phyloP scores from a whole-genome alignment of 2,329 filamentous ascomycete species.

The Elsinoe perseae region DNA sequence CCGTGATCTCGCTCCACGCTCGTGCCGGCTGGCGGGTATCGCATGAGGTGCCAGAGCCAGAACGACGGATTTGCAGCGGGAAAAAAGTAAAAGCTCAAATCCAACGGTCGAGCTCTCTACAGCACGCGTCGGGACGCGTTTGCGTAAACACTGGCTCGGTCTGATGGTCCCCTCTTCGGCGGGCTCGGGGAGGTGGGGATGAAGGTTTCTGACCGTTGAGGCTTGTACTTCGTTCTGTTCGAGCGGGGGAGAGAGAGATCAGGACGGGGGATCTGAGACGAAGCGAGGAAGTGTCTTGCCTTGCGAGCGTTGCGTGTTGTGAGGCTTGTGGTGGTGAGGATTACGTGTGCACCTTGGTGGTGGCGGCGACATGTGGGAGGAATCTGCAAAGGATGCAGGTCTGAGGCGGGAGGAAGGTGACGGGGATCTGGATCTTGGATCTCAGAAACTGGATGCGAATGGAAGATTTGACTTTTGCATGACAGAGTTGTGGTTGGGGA shows the following conservation, averaged over 20 bases:
- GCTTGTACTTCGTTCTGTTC: not conserved
- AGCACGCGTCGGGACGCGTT: not conserved
- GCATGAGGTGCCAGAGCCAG: not conserved
- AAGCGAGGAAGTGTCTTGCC: not conserved
- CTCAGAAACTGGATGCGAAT: not conserved
- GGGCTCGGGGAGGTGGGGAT: not conserved
- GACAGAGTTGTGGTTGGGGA: not conserved
- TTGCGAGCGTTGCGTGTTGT: not conserved
- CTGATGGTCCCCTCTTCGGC: too few relatives aligned
- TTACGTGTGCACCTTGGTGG: constrained; percentile 1
- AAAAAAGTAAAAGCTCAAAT: not conserved
- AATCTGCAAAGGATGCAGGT: not conserved
- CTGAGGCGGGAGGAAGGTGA: not conserved
- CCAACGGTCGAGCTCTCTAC: too few relatives aligned
- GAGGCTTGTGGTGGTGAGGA: not conserved
- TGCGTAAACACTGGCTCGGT: not conserved
- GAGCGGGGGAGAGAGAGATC: too few relatives aligned
- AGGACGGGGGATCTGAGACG: not conserved
- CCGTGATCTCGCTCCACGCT: not conserved
- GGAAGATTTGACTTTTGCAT: not conserved
- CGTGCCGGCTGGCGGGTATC: not conserved
- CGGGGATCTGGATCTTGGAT: not conserved
- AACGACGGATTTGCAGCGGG: not conserved
- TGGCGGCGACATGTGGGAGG: not conserved
- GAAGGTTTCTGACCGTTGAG: not conserved